phyloP scores from a whole-genome alignment of 1,284 basidiomycete genomes.

The Microbotryum silenes-acaulis region DNA sequence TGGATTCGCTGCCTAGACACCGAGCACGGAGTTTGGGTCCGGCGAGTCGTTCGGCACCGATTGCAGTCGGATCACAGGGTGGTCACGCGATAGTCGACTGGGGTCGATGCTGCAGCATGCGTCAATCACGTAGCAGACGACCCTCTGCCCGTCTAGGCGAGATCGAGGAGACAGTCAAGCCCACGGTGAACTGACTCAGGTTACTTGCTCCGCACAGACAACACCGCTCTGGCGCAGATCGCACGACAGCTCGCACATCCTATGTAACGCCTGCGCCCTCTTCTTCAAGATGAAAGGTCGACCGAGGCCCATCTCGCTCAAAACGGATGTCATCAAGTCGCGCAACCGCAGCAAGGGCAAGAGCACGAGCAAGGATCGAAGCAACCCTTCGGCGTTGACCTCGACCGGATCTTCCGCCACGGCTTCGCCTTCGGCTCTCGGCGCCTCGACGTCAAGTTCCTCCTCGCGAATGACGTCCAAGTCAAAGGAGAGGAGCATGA shows the following conservation, averaged over 20 bases:
- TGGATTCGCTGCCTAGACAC: background rate
- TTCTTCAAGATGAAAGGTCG: slow-evolving; percentile 40
- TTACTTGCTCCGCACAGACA: slow-evolving; percentile 19
- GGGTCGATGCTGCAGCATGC: background rate
- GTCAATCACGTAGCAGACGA: background rate
- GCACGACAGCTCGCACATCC: slow-evolving; percentile 35
- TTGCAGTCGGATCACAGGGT: background rate
- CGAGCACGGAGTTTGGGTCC: too few species aligned
- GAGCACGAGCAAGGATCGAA: slow-evolving; percentile 31
- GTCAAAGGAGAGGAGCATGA: slow-evolving; percentile 27
- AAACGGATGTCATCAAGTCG: slow-evolving; percentile 39
- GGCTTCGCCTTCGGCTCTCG: background rate
- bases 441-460: background rate
- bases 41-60: background rate
- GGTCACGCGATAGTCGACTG: background rate
- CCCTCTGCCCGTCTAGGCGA: background rate
- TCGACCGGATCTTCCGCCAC: slow-evolving; percentile 2
- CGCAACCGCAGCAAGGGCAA: slow-evolving; percentile 37
- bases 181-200: background rate
- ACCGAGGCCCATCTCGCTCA: slow-evolving; percentile 38
- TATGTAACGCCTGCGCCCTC: slow-evolving; percentile 40
- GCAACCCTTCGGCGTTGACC: background rate
- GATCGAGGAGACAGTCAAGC: background rate
- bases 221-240: slow-evolving; percentile 39
- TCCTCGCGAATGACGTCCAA: background rate